Conservation (phyloP, 2,329 filamentous ascomycete species). For the Fusarium succisae region DNA sequence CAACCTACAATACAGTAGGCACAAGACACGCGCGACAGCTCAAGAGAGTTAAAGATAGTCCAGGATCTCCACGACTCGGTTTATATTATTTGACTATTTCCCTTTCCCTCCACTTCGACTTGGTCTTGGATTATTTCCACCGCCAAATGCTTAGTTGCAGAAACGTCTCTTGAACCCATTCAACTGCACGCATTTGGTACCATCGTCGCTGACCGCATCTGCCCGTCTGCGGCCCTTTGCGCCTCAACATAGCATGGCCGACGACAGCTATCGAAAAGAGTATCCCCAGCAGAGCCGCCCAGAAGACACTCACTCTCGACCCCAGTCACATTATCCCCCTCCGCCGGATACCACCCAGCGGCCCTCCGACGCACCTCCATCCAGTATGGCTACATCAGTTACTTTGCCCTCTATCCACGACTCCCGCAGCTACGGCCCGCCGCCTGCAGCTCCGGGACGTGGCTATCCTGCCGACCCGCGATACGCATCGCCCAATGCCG, state of each 20-base stretch:
- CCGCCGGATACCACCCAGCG: constrained; percentile 54
- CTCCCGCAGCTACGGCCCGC: constrained; percentile 50
- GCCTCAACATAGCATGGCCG: constrained; percentile 51
- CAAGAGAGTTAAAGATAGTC: neutral
- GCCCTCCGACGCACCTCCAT: constrained; percentile 42
- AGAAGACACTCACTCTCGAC: constrained; percentile 55
- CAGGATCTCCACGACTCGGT: constrained; percentile 14
- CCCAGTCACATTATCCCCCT: constrained; percentile 50
- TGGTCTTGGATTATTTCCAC: constrained; percentile 11
- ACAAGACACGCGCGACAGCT: constrained; percentile 5
- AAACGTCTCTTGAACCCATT: constrained; percentile 5
- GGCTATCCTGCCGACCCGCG: constrained; percentile 48
- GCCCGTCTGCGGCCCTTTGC: constrained; percentile 41
- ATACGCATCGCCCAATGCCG: constrained; percentile 55
- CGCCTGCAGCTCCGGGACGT: constrained; percentile 45
- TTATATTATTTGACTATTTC: constrained; percentile 10
- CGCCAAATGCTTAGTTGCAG: constrained; percentile 36
- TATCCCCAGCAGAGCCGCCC: constrained; percentile 48
- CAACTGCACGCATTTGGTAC: constrained; percentile 19
- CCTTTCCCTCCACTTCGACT: neutral
- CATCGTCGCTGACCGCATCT: constrained; percentile 31
- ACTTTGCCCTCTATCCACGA: constrained; percentile 63
- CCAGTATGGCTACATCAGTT: constrained; percentile 56
- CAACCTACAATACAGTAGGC: constrained; percentile 8
- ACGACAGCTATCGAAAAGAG: constrained; percentile 51